A percentile compares a stretch with the other conserved stretches of the same genome.
These are phyloP conservation scores for Lepidium sativum DNA, from an alignment of 345 rosid species.

Conservation along the genomic window DNA sequence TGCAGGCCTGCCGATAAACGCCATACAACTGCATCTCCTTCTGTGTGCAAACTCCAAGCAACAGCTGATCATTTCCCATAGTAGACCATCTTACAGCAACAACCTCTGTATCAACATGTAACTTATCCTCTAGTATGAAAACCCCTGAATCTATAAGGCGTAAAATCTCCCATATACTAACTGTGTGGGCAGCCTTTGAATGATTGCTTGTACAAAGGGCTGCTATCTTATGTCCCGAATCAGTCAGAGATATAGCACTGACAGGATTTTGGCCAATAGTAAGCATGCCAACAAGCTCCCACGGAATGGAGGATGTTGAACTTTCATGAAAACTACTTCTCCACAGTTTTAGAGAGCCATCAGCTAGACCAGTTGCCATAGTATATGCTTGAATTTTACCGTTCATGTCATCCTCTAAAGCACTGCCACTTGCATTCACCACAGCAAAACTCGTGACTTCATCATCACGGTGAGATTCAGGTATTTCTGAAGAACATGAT, in stretches of 20 bases:
- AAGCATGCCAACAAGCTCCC: constrained; percentile 81
- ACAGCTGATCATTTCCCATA: constrained; percentile 52
- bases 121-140: constrained; percentile 57
- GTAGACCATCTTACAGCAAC: constrained; percentile 63
- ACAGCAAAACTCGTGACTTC: constrained; percentile 65
- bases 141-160: constrained; percentile 47
- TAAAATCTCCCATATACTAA: constrained; percentile 59
- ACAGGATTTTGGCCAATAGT: constrained; percentile 49
- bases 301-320: constrained; percentile 27
- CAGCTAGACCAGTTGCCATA: constrained; percentile 74
- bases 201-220: constrained; percentile 36
- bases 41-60: constrained; percentile 67
- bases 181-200: constrained; percentile 21
- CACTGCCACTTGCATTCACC: constrained; percentile 35
- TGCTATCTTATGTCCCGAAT: constrained; percentile 68
- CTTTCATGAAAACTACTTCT: constrained; percentile 38
- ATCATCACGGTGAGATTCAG: constrained; percentile 46
- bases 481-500: constrained; percentile 54
- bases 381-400: constrained; percentile 43
- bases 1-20: constrained; percentile 36
- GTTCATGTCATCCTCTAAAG: constrained; percentile 19
- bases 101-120: constrained; percentile 38
- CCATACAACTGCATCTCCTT: constrained; percentile 61
- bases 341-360: constrained; percentile 84
- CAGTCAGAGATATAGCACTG: constrained; percentile 44